These are phyloP conservation scores for Komagataella mondaviorum DNA, from an alignment of 805 yeast genomes.

Conservation along the genomic window DNA sequence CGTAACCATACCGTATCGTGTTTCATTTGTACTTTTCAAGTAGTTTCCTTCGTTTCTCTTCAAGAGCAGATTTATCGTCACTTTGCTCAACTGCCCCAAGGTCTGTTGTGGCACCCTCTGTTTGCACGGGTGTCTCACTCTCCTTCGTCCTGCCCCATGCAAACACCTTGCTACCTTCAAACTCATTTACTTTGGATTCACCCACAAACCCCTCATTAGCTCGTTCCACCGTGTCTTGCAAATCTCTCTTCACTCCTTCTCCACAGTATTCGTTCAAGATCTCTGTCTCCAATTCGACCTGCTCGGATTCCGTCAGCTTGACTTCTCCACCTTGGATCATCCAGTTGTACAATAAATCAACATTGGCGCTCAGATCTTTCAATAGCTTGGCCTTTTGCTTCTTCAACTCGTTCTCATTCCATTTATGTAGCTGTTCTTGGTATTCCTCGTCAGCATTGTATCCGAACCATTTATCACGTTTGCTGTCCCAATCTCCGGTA, in stretches of 20 bases:
- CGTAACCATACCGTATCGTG: background rate
- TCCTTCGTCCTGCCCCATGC: slow-evolving; percentile 22
- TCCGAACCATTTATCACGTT: slow-evolving; percentile 76
- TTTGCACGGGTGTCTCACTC: background rate
- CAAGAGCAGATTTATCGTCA: slow-evolving; percentile 7
- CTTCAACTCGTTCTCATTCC: slow-evolving; percentile 24
- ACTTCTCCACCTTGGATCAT: slow-evolving; percentile 7
- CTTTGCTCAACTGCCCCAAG: background rate
- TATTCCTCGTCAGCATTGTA: slow-evolving; percentile 49
- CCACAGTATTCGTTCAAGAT: background rate
- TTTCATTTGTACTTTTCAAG: slow-evolving; percentile 17
- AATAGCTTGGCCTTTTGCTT: slow-evolving; percentile 7
- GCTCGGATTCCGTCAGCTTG: slow-evolving; percentile 1
- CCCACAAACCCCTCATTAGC: slow-evolving; percentile 5
- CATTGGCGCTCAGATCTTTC: slow-evolving; percentile 5
- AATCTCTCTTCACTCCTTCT: background rate
- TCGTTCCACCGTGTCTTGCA: background rate
- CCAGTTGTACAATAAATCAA: background rate
- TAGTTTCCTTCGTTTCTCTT: slow-evolving; percentile 17
- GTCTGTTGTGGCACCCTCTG: background rate
- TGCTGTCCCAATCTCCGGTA: slow-evolving; percentile 46
- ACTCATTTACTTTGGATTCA: slow-evolving; percentile 19
- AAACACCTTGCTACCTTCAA: slow-evolving; percentile 27
- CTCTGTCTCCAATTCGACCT: background rate
- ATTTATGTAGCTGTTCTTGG: slow-evolving; percentile 30